These are phyloP conservation scores for Backusella westeae DNA, from an alignment of 192 early-diverging fungal species.

Conservation along the genomic window DNA sequence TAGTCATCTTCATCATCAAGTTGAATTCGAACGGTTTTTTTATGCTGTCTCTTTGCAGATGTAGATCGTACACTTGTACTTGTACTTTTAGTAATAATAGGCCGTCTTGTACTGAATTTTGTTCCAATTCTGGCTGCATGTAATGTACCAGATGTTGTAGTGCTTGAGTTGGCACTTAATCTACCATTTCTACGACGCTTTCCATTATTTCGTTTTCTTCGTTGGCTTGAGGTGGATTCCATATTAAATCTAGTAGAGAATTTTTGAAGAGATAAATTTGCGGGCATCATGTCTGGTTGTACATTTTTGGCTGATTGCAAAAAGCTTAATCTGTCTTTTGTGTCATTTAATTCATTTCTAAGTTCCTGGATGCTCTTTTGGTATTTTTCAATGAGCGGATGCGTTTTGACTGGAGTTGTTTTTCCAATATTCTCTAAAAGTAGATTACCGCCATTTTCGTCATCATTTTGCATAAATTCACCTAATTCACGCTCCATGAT, in stretches of 20 bases:
- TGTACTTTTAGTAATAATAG: not conserved
- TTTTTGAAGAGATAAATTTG: not conserved
- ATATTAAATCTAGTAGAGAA: slow-evolving; percentile 3
- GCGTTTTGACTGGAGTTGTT: slow-evolving; percentile 12
- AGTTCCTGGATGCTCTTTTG: slow-evolving; percentile 27
- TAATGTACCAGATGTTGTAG: not conserved
- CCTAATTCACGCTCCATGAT: slow-evolving; percentile 45
- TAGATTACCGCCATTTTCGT: slow-evolving; percentile 15
- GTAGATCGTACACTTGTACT: not conserved
- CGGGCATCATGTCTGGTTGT: not conserved
- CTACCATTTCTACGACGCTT: slow-evolving; percentile 7
- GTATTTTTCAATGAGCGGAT: slow-evolving; percentile 35
- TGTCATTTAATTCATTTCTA: slow-evolving; percentile 27
- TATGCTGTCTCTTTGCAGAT: not conserved
- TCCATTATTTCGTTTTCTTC: slow-evolving; percentile 4
- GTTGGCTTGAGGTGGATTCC: not conserved
- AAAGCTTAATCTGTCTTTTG: slow-evolving; percentile 23
- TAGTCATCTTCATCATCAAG: slow-evolving; percentile 6
- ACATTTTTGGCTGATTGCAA: slow-evolving; percentile 1
- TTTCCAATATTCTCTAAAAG: slow-evolving; percentile 15
- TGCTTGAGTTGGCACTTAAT: slow-evolving; percentile 11
- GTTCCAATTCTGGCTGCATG: slow-evolving; percentile 14
- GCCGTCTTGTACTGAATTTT: not conserved
- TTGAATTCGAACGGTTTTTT: slow-evolving; percentile 1
- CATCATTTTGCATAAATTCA: slow-evolving; percentile 30